Base-by-base conservation (phyloP, 1,284 basidiomycete species). In the Apiotrichum brassicae region DNA sequence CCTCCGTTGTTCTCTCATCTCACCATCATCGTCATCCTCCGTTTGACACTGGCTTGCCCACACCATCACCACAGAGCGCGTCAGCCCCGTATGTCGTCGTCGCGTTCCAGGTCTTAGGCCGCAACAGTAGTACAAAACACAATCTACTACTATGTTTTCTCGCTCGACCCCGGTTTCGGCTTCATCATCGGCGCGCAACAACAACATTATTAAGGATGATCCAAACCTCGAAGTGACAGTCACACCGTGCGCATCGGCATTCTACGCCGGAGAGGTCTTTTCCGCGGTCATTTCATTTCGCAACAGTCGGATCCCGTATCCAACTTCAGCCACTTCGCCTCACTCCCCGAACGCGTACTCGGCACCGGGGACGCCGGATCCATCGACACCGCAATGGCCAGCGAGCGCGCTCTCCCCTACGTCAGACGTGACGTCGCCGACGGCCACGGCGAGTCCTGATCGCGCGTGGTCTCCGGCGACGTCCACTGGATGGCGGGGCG, bases 251-350 rank as follows among this genome's bases (percentile, higher is more conserved):
- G 85, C 91, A 57, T 86, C 88, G 0, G 87, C 88, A 0, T 95
- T 87, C 74, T 97, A 93, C 70, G 90, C 92, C 1, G 92, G 92
- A 53, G 92, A 97, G 70, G 76, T 81, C 1, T 88, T 94, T 71
- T 77, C 82, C 6, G 87, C 88, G 16, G 84, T 81, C 5, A 83
- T 97, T 64, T 85, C 87, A 0, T 90, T 95, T 72, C 85, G 85
- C 39, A 95, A 94, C 69, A 86, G 83, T 6, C 81, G 80, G 25
- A 11, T 50, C 7, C 49, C 48, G 4, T 28, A 43, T 14, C 42
- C 44, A 13, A 28, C 43, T 0, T 22, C 41, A 16, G 13, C 16
- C 12, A 7, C 33, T 11, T 8, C 32, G 16, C 33, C n/a, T 14
- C 9, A 13, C 33, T 6, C 13, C 6, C 43, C 43, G 3, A 14